A percentile compares a stretch with the other conserved stretches of the same genome.
Conservation (phyloP, 768 basidiomycete genomes). For the Stropharia rugosoannulata region DNA sequence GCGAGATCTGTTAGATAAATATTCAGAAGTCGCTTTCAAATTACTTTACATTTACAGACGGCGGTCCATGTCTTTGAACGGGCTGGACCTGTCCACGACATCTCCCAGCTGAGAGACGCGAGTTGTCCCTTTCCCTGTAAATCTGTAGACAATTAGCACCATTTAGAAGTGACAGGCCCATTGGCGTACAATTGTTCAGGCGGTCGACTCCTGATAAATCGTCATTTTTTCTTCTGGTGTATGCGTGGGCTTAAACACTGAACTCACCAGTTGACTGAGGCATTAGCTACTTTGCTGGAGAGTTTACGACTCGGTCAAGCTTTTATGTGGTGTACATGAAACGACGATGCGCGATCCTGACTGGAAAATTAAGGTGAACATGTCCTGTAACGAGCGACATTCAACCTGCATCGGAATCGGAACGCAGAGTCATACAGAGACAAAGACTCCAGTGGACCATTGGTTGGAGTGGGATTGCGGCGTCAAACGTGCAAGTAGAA, state of each 20-base stretch:
- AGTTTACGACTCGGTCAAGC: background rate
- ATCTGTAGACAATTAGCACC: constrained; percentile 33
- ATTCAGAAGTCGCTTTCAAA: constrained; percentile 8
- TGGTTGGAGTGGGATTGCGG: background rate
- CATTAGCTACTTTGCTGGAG: constrained; percentile 12
- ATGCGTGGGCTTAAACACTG: background rate
- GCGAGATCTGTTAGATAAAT: constrained; percentile 5
- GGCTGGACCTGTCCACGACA: constrained; percentile 40
- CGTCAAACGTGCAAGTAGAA: background rate
- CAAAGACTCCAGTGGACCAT: constrained; percentile 9
- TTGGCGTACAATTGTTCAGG: constrained; percentile 36
- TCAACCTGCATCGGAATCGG: constrained; percentile 6
- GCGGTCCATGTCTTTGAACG: constrained; percentile 54
- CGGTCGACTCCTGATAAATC: constrained; percentile 27
- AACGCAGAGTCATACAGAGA: constrained; percentile 16
- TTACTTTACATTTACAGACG: constrained; percentile 53
- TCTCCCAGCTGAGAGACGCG: constrained; percentile 54
- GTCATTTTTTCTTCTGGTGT: background rate
- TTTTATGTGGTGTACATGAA: constrained; percentile 8
- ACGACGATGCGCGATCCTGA: too few relatives aligned
- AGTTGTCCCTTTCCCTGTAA: constrained; percentile 46
- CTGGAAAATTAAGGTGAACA: too few relatives aligned
- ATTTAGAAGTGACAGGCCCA: background rate
- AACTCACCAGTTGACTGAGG: constrained; percentile 18
- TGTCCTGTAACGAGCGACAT: constrained; percentile 8